Conservation (phyloP, 768 basidiomycete species). For the Mycena belliarum region DNA sequence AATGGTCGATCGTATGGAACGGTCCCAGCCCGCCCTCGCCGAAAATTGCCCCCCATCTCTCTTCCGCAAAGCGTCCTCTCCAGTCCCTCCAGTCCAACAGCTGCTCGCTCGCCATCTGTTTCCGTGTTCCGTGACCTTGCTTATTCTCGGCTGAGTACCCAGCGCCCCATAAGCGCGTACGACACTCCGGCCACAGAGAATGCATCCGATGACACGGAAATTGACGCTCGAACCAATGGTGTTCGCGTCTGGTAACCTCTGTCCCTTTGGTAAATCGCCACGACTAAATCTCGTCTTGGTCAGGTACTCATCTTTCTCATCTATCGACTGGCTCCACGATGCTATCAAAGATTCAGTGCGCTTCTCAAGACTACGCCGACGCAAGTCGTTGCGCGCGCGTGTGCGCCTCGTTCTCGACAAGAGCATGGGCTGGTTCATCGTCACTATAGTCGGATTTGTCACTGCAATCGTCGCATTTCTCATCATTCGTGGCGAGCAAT, state of each 20-base stretch:
- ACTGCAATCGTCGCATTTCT: slow-evolving; percentile 86
- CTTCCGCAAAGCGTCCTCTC: slow-evolving; percentile 39
- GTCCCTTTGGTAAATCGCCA: background rate
- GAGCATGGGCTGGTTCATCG: slow-evolving; percentile 85
- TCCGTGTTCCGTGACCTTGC: slow-evolving; percentile 42
- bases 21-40: slow-evolving; percentile 33
- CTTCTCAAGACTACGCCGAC: slow-evolving; percentile 67
- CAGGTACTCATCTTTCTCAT: slow-evolving; percentile 79
- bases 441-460: slow-evolving; percentile 84
- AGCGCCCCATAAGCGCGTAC: slow-evolving; percentile 74
- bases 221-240: slow-evolving; percentile 76
- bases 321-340: slow-evolving; percentile 96
- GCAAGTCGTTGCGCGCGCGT: slow-evolving; percentile 69
- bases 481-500: slow-evolving; percentile 83
- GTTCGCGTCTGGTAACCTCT: slow-evolving; percentile 71
- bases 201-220: slow-evolving; percentile 41
- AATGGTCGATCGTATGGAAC: slow-evolving; percentile 57
- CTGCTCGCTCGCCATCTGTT: slow-evolving; percentile 32
- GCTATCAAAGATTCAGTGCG: slow-evolving; percentile 91
- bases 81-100: slow-evolving; percentile 35
- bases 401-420: slow-evolving; percentile 69
- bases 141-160: slow-evolving; percentile 42
- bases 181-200: slow-evolving; percentile 52
- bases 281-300: background rate
- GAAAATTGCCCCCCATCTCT: slow-evolving; percentile 31